Conservation (phyloP, 2,329 filamentous ascomycete genomes). For the Calonectria ilicicola region DNA sequence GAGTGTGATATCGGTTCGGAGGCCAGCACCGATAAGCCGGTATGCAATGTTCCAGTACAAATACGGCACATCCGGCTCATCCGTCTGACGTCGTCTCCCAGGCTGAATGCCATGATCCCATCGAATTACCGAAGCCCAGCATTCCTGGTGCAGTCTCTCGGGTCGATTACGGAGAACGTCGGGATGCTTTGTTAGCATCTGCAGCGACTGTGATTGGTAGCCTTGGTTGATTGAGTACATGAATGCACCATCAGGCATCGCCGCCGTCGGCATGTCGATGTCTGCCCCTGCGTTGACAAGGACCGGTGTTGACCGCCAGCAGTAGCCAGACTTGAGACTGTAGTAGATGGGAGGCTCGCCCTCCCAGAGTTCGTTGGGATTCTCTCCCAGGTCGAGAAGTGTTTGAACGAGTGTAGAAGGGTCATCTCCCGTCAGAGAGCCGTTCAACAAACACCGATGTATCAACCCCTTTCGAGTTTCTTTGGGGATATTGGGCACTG, state of each 20-base stretch:
- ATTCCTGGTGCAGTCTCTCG: conserved; percentile 35
- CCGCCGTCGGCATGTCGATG: conserved; percentile 36
- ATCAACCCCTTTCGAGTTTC: conserved; percentile 37
- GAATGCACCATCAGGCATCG: conserved; percentile 43
- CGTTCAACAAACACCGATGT: conserved; percentile 36
- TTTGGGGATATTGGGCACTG: conserved; percentile 31
- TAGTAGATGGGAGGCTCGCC: conserved; percentile 42
- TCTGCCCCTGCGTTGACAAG: conserved; percentile 42
- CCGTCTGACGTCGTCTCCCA: not conserved
- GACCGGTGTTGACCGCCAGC: conserved; percentile 43
- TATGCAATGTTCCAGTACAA: conserved; percentile 43
- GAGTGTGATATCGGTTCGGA: conserved; percentile 40
- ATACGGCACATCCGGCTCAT: conserved; percentile 24
- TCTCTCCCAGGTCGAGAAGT: conserved; percentile 39
- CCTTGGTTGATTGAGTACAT: conserved; percentile 42
- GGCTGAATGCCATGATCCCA: conserved; percentile 21
- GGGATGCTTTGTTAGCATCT: conserved; percentile 41
- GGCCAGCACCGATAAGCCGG: conserved; percentile 36
- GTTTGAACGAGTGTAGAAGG: conserved; percentile 40
- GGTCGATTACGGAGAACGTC: conserved; percentile 33
- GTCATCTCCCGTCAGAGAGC: conserved; percentile 37
- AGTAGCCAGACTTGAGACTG: conserved; percentile 42
- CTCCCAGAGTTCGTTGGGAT: conserved; percentile 41
- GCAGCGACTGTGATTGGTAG: conserved; percentile 41
- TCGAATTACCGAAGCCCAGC: conserved; percentile 39